A percentile compares a stretch with the other conserved stretches of the same genome.
These are phyloP conservation scores for Rhododendron ferrugineum DNA, from an alignment of 148 eudicot genomes.

Conservation along the genomic window DNA sequence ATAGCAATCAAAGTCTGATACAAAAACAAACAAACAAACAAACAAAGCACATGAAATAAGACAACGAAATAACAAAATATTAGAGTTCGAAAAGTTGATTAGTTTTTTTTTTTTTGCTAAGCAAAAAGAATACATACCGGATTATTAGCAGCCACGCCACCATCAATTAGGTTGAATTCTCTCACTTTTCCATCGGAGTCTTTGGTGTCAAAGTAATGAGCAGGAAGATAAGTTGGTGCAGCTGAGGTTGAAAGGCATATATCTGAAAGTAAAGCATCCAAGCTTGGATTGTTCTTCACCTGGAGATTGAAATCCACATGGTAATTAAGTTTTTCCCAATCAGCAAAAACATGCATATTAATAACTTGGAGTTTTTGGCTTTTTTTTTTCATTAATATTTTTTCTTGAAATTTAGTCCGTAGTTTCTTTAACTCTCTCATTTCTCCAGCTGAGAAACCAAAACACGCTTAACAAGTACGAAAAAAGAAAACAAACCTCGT, in stretches of 20 bases:
- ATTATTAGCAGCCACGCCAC: slow-evolving; percentile 13
- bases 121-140: background rate
- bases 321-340: background rate
- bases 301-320: background rate
- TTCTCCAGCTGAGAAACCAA: too few species aligned
- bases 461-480: background rate
- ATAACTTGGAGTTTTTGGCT: too few species aligned
- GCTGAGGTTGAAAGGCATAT: slow-evolving; percentile 16
- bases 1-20: slow-evolving; percentile 1
- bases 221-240: slow-evolving; percentile 14
- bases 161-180: slow-evolving; percentile 11
- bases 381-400: too few species aligned
- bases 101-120: too few species aligned
- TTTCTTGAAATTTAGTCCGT: too few species aligned
- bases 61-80: too few species aligned
- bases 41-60: background rate
- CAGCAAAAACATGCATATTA: background rate
- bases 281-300: slow-evolving; percentile 1
- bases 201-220: slow-evolving; percentile 4
- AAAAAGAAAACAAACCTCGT: background rate
- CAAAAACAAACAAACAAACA: background rate
- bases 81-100: background rate
- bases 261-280: slow-evolving; percentile 12
- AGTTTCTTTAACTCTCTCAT: too few species aligned
- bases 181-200: slow-evolving; percentile 4